These are phyloP conservation scores for Moniliophthora roreri DNA, from an alignment of 1,284 basidiomycete genomes.

Conservation along the genomic window DNA sequence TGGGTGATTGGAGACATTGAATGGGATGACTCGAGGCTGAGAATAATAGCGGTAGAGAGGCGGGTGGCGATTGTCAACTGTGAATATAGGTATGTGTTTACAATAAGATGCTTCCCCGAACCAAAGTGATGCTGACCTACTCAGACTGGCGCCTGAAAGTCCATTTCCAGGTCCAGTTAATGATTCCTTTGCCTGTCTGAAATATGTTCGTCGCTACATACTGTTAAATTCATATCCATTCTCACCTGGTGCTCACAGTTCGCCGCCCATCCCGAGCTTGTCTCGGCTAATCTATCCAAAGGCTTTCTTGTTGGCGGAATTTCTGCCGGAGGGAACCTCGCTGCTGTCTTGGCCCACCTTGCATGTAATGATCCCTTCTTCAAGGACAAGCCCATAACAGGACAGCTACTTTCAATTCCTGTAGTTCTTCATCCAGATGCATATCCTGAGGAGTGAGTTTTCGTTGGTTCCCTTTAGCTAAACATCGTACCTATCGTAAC, in stretches of 20 bases:
- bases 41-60: constrained; percentile 13
- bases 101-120: not conserved
- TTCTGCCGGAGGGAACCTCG: constrained; percentile 12
- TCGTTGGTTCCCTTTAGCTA: not conserved
- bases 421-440: constrained; percentile 6
- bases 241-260: not conserved
- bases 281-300: constrained; percentile 7
- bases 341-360: constrained; percentile 9
- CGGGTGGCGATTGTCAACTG: constrained; percentile 15
- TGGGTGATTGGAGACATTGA: constrained; percentile 14
- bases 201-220: constrained; percentile 12
- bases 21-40: constrained; percentile 13
- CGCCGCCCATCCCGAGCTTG: not conserved
- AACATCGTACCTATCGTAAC: not conserved
- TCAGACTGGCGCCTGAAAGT: not conserved
- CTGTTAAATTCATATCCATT: not conserved
- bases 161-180: constrained; percentile 11
- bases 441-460: constrained; percentile 8
- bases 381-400: constrained; percentile 7
- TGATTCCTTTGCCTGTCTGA: constrained; percentile 13
- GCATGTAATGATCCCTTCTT: constrained; percentile 12
- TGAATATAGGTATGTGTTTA: constrained; percentile 15
- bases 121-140: not conserved
- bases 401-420: constrained; percentile 8
- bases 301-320: constrained; percentile 11